A percentile compares a stretch with the other conserved stretches of the same genome.
phyloP scores from a whole-genome alignment of 805 yeast genomes.

The Metschnikowia matae region DNA sequence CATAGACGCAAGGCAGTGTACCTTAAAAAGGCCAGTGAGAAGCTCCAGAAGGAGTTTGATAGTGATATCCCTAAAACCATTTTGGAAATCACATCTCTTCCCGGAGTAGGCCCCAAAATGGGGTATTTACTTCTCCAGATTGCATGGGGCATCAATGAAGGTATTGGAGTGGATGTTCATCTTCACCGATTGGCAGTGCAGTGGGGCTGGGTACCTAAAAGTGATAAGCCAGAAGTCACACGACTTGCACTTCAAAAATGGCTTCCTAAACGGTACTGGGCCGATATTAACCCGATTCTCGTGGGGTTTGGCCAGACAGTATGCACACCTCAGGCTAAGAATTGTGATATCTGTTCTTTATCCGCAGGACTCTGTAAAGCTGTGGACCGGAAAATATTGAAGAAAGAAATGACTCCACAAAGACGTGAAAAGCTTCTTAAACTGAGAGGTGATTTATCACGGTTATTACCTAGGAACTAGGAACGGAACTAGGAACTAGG shows the following conservation, averaged over 20 bases:
- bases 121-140: conserved; percentile 74
- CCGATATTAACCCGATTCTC: conserved; percentile 75
- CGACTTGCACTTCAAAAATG: conserved; percentile 64
- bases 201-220: conserved; percentile 70
- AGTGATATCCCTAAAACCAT: conserved; percentile 74
- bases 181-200: conserved; percentile 72
- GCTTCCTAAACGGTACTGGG: conserved; percentile 75
- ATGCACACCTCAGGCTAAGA: conserved; percentile 65
- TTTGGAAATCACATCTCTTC: conserved; percentile 61
- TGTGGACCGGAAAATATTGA: conserved; percentile 45
- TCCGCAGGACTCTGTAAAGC: conserved; percentile 55
- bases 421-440: conserved; percentile 26
- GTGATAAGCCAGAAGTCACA: conserved; percentile 71
- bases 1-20: conserved; percentile 74
- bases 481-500: too few relatives aligned
- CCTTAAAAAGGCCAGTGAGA: conserved; percentile 56
- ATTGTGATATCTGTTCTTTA: conserved; percentile 69
- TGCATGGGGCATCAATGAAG: conserved; percentile 73
- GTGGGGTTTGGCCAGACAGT: conserved; percentile 94
- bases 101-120: conserved; percentile 97
- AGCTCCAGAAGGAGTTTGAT: conserved; percentile 45
- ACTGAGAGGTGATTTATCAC: conserved; percentile 32
- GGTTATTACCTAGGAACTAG: conserved; percentile 9
- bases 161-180: conserved; percentile 95
- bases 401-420: conserved; percentile 21